A percentile compares a stretch with the other conserved stretches of the same genome.
These are phyloP conservation scores for Aspergillus steynii DNA, from an alignment of 495 filamentous ascomycete species.

Conservation along the genomic window DNA sequence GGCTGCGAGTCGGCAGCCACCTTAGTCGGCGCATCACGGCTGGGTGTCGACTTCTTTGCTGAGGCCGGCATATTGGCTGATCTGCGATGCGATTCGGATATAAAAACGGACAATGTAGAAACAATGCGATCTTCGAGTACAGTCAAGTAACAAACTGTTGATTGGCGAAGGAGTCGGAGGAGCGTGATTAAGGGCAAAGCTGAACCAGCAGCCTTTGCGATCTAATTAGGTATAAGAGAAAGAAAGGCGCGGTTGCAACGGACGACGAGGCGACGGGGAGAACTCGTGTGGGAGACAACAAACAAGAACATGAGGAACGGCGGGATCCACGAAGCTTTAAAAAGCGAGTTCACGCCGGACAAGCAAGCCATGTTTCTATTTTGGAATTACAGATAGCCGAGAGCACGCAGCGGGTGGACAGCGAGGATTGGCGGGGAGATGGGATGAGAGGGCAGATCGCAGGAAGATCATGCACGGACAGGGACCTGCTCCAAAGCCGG, in stretches of 20 bases:
- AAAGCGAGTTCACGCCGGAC: constrained; percentile 8
- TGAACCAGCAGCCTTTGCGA: constrained; percentile 32
- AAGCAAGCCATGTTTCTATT: constrained; percentile 27
- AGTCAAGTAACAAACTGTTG: constrained; percentile 17
- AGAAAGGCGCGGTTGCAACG: constrained; percentile 27
- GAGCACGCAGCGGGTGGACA: constrained; percentile 4
- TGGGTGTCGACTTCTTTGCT: constrained; percentile 19
- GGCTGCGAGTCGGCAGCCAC: constrained; percentile 15
- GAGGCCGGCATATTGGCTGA: constrained; percentile 24
- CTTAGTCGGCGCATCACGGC: constrained; percentile 13
- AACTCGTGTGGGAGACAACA: constrained; percentile 15
- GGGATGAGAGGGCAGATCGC: constrained; percentile 18
- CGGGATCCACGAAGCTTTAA: constrained; percentile 36
- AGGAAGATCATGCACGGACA: constrained; percentile 6
- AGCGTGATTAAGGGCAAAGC: constrained; percentile 27
- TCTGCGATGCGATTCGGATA: not conserved
- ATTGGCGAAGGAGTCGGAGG: constrained; percentile 4
- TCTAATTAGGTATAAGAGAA: constrained; percentile 25
- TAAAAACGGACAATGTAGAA: not conserved
- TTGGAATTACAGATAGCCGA: constrained; percentile 21
- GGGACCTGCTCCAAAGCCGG: not conserved
- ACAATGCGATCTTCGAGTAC: constrained; percentile 10
- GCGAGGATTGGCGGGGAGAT: constrained; percentile 15
- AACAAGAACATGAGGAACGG: constrained; percentile 21
- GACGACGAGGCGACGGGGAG: constrained; percentile 25